Conservation (phyloP, 2,329 filamentous ascomycete genomes). For the Fusarium piperis region DNA sequence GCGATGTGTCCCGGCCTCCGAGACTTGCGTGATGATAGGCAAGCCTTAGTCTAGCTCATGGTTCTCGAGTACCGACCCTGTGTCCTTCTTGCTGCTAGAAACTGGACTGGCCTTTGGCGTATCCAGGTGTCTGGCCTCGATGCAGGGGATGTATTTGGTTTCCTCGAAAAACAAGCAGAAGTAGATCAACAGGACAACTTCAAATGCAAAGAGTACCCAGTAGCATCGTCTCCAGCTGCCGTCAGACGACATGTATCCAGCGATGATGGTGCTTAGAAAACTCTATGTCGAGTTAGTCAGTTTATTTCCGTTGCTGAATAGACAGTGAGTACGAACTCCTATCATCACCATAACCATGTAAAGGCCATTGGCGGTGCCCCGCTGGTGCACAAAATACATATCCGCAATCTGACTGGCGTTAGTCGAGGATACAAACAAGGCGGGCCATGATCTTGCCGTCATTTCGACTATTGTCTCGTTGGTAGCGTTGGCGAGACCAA, state of each 20-base stretch:
- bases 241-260: conserved; percentile 37
- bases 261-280: conserved; percentile 43
- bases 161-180: conserved; percentile 40
- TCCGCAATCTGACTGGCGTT: conserved; percentile 35
- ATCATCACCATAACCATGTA: conserved; percentile 44
- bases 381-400: conserved; percentile 44
- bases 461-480: conserved; percentile 51
- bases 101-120: not conserved
- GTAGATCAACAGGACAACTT: conserved; percentile 14
- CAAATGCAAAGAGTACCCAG: conserved; percentile 26
- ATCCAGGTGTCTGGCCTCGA: not conserved
- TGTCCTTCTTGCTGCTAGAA: not conserved
- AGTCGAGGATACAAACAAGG: not conserved
- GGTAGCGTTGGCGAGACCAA: conserved; percentile 47
- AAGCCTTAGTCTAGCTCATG: not conserved
- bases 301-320: too few relatives aligned
- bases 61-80: not conserved
- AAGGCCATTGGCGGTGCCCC: conserved; percentile 40
- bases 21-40: not conserved
- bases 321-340: conserved; percentile 25
- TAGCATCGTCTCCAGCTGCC: conserved; percentile 43
- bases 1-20: not conserved
- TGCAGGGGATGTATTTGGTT: conserved; percentile 41
- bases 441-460: conserved; percentile 31
- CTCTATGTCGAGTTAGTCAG: conserved; percentile 4